These are phyloP conservation scores for Marsdenia floribunda DNA, from an alignment of 257 asterid species.

Conservation along the genomic window DNA sequence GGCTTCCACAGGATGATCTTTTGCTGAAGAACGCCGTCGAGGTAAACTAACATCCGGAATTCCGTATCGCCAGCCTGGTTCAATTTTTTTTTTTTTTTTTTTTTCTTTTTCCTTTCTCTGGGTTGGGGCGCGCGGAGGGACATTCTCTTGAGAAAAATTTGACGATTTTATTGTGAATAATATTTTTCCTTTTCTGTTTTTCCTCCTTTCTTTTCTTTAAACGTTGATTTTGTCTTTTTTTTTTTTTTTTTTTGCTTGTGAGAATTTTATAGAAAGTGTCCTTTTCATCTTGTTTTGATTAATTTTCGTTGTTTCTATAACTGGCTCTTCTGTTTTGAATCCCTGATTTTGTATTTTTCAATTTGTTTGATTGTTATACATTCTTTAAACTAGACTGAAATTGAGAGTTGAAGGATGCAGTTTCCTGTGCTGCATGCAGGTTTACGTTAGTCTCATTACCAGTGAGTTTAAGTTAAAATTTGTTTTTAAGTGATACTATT, in stretches of 20 bases:
- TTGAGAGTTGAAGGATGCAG: slow-evolving; percentile 7
- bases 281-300: neutral
- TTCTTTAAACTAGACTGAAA: neutral
- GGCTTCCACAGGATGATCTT: slow-evolving; percentile 61
- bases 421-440: slow-evolving; percentile 15
- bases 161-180: neutral
- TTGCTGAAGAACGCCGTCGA: slow-evolving; percentile 61
- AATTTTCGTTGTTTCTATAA: neutral
- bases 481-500: neutral
- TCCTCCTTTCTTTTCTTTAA: slow-evolving; percentile 14
- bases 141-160: neutral
- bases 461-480: neutral
- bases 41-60: slow-evolving; percentile 30
- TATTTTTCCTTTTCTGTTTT: slow-evolving; percentile 8
- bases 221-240: slow-evolving; percentile 6
- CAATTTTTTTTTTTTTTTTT: neutral
- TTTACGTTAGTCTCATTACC: neutral
- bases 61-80: neutral
- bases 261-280: neutral
- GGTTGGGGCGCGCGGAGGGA: neutral
- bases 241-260: neutral
- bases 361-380: neutral
- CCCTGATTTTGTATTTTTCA: neutral
- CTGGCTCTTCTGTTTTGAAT: neutral
- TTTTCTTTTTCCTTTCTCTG: neutral